Percentiles rank a stretch among this genome's conserved stretches.
Evolutionary conservation across 2,329 filamentous ascomycete species (phyloP).

Genomic region (Apiospora phragmitis): DNA sequence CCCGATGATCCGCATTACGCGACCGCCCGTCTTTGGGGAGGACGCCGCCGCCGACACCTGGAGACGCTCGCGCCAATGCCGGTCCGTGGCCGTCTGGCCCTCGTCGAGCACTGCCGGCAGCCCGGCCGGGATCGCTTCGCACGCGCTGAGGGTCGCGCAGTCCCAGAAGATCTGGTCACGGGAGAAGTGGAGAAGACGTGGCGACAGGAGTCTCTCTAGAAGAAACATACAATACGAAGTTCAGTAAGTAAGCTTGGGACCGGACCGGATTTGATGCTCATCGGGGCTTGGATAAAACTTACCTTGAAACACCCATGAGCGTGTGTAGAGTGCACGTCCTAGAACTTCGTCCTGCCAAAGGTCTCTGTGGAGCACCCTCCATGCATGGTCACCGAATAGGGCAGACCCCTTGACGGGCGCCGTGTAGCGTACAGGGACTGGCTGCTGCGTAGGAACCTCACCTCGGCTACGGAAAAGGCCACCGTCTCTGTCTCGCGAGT

Average conservation of each 20-base stretch:
- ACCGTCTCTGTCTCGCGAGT: no score
- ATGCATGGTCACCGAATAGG: not conserved
- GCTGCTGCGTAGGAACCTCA: no score
- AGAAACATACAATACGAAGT: no score
- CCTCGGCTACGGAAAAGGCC: no score
- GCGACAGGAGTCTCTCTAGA: conserved; percentile 19
- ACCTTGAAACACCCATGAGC: conserved; percentile 24
- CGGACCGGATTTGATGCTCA: no score
- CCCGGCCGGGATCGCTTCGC: conserved; percentile 20
- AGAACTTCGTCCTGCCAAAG: conserved; percentile 13
- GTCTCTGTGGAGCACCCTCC: conserved; percentile 10
- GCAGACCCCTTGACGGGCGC: no score
- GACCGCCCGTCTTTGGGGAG: no score
- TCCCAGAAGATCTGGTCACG: conserved; percentile 24
- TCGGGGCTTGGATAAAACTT: not conserved
- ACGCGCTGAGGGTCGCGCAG: conserved; percentile 21
- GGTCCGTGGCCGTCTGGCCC: conserved; percentile 11
- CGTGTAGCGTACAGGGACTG: no score
- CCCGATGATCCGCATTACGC: conserved; percentile 4
- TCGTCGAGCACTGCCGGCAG: conserved; percentile 17
- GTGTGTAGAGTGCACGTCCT: conserved; percentile 16
- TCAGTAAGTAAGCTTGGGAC: no score
- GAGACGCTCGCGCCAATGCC: conserved; percentile 18
- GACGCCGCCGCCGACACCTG: not conserved
- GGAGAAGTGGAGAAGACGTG: conserved; percentile 23